Base-by-base conservation (phyloP, 2,329 filamentous ascomycete species). In the Dryadomyces quercivorus region DNA sequence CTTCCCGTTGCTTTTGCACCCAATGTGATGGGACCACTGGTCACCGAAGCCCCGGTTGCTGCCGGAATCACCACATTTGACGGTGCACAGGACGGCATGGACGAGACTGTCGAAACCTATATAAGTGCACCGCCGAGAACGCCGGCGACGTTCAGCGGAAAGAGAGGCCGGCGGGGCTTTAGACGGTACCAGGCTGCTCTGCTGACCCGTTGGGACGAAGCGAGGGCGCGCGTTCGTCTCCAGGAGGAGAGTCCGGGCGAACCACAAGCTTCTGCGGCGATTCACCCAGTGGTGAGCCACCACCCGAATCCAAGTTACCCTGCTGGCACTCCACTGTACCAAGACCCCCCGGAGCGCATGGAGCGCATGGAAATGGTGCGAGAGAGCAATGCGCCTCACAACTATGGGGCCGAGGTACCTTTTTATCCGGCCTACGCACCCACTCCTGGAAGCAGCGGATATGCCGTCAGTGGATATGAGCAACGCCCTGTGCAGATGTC, bases 141-240 rank as follows among this genome's bases (percentile, higher is more conserved):
- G 1, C 21, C 42, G n/a, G 50, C 51, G 16, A 7, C 6, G 26
- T 31, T 44, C 5, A 16, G 34, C 13, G 1, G 18, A 15, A 52
- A 44, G 13, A 16, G n/a, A n/a, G 22, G 50, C 2, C 53, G 59
- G 3, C 66, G 72, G 38, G 73, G 73, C 2, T 76, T 76, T 56
- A 70, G 70, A 59, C 66, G 74, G 58, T 76, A 76, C 52, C 67
- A 71, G 57, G 72, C 65, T 10, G 63, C 62, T 16, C 62, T 62
- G 8, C 55, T 59, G 50, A 59, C 63, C 7, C 59, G 60, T 13
- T 69, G 66, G 67, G 61, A 64, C 44, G 60, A 67, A 40, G 66
- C 67, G 6, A 55, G 64, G 40, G 62, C 62, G 42, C 63, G 66
- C 1, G 60, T 60, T 50, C 62, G 60, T 22, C 56, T 40, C 0